Evolutionary conservation across 1,139 yeast species (phyloP), one percentile per base, ranked within the genome.

Genomic region (Pichia norvegensis): DNA sequence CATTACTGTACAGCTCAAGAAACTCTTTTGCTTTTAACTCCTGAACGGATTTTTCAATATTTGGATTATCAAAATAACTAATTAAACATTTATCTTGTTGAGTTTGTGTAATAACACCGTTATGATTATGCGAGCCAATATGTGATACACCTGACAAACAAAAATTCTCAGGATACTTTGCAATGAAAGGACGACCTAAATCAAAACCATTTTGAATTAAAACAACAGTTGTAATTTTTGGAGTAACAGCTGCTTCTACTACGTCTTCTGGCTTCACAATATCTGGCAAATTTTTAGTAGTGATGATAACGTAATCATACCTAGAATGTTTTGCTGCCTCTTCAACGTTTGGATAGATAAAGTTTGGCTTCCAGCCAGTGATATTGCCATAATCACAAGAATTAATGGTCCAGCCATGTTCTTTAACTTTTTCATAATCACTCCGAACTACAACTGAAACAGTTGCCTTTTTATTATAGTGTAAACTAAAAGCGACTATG

Each of bases 141-240:
- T 70, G 66, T 0, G 78, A 67, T 14, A 77, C 76, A 4, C 79
- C 82, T 42, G 78, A 71, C 21, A 76, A 57, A 17, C 71, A 60
- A 16, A 71, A 59, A 48, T 70, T 69, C 1, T 73, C 70, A 25
- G 82, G 79, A 51, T 64, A 75, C 46, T 63, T 62, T 36, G 61
- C 61, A 43, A 70, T 56, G 65, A 76, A 68, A 6, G 79, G 76
- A 37, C 64, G 59, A 38, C 76, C 82, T 42, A 76, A 69, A 42
- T 70, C 79, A 51, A 78, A 67, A 3, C 83, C 84, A 56, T 78
- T 78, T 58, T 78, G 82, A 44, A 76, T 63, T 52, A 78, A 63
- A 1, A 77, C 69, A 29, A 76, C 65, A 2, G 67, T 58, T 1
- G 68, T 65, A 1, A 58, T 52, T 17, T 50, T 58, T 1, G 52